Conservation (phyloP, 805 yeast species). For the Schwanniomyces occidentalis region DNA sequence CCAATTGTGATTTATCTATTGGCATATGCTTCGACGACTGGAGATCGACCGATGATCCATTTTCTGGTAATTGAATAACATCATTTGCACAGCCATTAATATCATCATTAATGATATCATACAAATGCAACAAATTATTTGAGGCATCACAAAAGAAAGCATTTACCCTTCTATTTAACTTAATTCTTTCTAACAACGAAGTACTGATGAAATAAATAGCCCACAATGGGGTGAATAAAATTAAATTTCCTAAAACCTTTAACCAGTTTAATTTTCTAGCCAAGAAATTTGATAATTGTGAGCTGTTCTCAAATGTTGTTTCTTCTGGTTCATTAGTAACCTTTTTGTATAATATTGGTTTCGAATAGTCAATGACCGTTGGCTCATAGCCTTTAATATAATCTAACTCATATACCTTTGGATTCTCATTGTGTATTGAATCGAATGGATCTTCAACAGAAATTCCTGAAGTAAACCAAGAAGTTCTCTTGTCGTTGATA, state of each 20-base stretch:
- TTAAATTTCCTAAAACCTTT: conserved; percentile 42
- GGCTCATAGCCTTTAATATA: conserved; percentile 58
- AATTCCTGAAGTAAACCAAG: conserved; percentile 82
- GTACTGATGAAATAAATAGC: conserved; percentile 53
- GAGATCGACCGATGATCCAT: no score
- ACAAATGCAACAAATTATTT: conserved; percentile 27
- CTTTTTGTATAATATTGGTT: conserved; percentile 30
- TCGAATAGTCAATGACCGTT: conserved; percentile 51
- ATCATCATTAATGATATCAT: conserved; percentile 19
- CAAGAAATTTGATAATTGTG: background rate
- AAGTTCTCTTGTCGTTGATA: conserved; percentile 75
- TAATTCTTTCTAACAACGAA: conserved; percentile 38
- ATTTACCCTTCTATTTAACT: conserved; percentile 26
- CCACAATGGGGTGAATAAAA: conserved; percentile 65
- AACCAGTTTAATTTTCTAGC: conserved; percentile 44
- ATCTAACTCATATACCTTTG: conserved; percentile 38
- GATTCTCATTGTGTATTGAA: conserved; percentile 45
- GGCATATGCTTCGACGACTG: no score
- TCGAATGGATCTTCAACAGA: conserved; percentile 61
- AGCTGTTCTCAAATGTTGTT: no score
- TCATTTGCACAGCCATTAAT: conserved; percentile 5
- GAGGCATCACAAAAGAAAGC: conserved; percentile 27
- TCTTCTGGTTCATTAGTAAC: no score
- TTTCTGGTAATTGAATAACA: no score
- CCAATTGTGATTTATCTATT: no score